Conservation (phyloP, 257 asterid genomes). For the Gardenia jasminoides region DNA sequence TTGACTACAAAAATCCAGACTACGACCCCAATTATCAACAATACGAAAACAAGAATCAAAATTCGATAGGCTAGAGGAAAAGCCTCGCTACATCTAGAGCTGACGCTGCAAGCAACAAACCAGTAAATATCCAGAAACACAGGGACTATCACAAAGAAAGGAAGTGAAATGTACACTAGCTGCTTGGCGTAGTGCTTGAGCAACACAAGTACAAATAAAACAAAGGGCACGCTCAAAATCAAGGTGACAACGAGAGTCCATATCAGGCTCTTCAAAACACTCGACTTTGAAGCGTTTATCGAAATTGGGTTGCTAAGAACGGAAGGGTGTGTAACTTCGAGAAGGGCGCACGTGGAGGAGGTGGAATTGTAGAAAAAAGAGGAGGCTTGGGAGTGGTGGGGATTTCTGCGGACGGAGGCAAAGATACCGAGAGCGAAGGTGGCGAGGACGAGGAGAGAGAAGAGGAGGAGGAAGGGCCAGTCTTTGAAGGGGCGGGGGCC, state of each 20-base stretch:
- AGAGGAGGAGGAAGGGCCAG: constrained; percentile 63
- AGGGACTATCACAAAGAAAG: constrained; percentile 81
- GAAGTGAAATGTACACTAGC: constrained; percentile 78
- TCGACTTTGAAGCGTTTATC: constrained; percentile 31
- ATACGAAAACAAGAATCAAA: constrained; percentile 59
- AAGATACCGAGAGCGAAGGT: constrained; percentile 82
- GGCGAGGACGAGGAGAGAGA: constrained; percentile 51
- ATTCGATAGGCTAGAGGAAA: constrained; percentile 76
- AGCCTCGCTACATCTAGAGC: constrained; percentile 66
- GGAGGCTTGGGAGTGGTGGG: constrained; percentile 50
- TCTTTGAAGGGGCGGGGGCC: constrained; percentile 73
- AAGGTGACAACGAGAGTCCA: constrained; percentile 82
- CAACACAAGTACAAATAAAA: constrained; percentile 54
- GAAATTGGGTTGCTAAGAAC: constrained; percentile 25
- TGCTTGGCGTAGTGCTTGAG: constrained; percentile 85
- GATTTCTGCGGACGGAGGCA: constrained; percentile 68
- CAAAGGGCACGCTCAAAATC: constrained; percentile 59
- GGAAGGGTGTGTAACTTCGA: constrained; percentile 10
- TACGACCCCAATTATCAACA: constrained; percentile 70
- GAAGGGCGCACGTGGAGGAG: constrained; percentile 56
- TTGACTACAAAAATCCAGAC: constrained; percentile 84
- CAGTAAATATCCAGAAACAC: constrained; percentile 66
- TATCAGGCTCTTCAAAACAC: constrained; percentile 58
- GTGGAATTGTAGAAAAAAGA: constrained; percentile 51
- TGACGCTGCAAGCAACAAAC: constrained; percentile 90